Conservation (phyloP, 2,329 filamentous ascomycete species). For the Sporothrix brasiliensis region DNA sequence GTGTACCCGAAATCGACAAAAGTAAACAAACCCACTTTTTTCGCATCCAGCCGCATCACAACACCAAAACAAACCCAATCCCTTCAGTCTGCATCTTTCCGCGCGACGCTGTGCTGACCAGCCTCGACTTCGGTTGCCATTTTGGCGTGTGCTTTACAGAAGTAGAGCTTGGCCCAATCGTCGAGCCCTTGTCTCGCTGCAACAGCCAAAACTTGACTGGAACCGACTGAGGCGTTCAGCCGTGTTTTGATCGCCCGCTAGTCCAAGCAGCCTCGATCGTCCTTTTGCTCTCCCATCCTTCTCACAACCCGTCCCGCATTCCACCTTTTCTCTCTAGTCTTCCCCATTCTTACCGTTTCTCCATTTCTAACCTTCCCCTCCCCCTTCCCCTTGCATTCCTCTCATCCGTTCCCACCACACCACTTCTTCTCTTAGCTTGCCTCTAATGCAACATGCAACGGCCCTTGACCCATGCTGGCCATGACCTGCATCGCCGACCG, state of each 20-base stretch:
- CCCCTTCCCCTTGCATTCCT: background rate
- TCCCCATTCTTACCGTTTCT: conserved; percentile 4
- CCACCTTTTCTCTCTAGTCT: conserved; percentile 2
- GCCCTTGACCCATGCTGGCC: conserved; percentile 24
- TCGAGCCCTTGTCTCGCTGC: background rate
- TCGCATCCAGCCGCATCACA: background rate
- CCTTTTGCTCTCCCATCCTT: background rate
- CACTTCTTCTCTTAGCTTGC: conserved; percentile 8
- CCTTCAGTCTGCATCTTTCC: background rate
- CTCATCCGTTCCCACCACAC: conserved; percentile 14
- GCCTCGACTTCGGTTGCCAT: background rate
- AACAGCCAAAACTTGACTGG: conserved; percentile 21
- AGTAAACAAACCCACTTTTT: conserved; percentile 33
- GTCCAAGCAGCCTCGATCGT: conserved; percentile 4
- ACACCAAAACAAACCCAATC: conserved; percentile 22
- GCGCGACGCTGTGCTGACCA: conserved; percentile 5
- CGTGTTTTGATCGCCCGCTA: conserved; percentile 15
- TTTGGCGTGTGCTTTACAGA: background rate
- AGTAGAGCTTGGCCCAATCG: background rate
- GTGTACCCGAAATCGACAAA: conserved; percentile 31
- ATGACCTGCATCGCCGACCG: conserved; percentile 11
- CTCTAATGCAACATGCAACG: conserved; percentile 26
- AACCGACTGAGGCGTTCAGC: background rate
- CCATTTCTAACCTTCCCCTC: conserved; percentile 14
- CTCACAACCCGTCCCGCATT: conserved; percentile 4